Evolutionary conservation across 2,329 filamentous ascomycete species (phyloP), one percentile per base, ranked within the genome.

Genomic region (Drechslera avenae): DNA sequence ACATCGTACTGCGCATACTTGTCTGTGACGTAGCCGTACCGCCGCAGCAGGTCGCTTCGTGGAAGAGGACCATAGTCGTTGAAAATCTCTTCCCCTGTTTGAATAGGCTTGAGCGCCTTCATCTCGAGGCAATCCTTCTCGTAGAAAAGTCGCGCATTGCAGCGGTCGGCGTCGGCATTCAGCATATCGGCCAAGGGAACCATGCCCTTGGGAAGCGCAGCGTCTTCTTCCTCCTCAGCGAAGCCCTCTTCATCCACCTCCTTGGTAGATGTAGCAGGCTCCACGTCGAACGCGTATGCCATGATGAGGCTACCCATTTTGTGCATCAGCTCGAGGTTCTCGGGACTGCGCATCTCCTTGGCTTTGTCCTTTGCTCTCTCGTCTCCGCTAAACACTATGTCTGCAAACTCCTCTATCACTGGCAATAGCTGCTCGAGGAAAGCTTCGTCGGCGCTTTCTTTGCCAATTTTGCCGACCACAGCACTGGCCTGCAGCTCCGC

Each of bases 41-140:
- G 82, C 30, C 92, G 81, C 9, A 96, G 80, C 6, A 96, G 78
- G 66, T 97, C 91, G 1, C 89, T 88, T 52, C 89, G 88, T 8
- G 91, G 88, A 3, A 95, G 83, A 5, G 91, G 86, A 0, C 92
- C 92, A 60, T 96, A 96, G 74, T 96, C 92, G 70, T 96, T 96
- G 68, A 92, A 84, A 14, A 96, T 84, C 71, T 96, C 89, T 48
- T 90, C 83, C 5, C 89, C 89, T 0, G 83, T 81, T 18, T 73
- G 75, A 63, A 96, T 91, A 1, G 82, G 75, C 35, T 86, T 83
- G 51, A 92, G 78, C 0, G 88, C 80, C 18, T 86, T 88, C 72
- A 94, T 93, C 2, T 86, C 85, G 7, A 96, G 78, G 9, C 69
- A 74, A 37, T 78, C 75, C 49, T 81, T 76, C 57, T 85, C 82